These are phyloP conservation scores for Neurospora sp. DNA, from an alignment of 495 filamentous ascomycete genomes.

Conservation along the genomic window DNA sequence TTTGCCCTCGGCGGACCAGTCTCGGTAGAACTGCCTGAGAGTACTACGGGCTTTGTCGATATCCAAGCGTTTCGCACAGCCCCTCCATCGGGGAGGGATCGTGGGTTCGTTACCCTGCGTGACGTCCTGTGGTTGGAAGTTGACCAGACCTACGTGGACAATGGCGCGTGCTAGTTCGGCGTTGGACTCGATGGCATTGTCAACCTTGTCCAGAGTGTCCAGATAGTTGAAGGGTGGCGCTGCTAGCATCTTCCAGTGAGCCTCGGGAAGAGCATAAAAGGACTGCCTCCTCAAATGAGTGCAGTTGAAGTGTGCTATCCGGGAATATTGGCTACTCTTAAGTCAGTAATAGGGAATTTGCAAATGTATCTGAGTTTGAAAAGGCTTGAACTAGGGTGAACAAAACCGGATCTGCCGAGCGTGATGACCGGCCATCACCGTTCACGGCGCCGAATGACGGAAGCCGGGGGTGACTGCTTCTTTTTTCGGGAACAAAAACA, in stretches of 20 bases:
- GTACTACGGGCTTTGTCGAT: slow-evolving; percentile 86
- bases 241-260: slow-evolving; percentile 72
- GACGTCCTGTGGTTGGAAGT: slow-evolving; percentile 39
- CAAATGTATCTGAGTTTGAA: background rate
- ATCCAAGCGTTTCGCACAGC: slow-evolving; percentile 55
- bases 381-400: background rate
- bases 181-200: slow-evolving; percentile 83
- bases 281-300: slow-evolving; percentile 82
- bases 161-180: slow-evolving; percentile 75
- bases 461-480: background rate
- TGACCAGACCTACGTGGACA: slow-evolving; percentile 50
- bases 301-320: slow-evolving; percentile 69
- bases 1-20: slow-evolving; percentile 78
- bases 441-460: background rate
- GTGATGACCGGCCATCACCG: background rate
- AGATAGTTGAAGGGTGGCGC: slow-evolving; percentile 73
- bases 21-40: slow-evolving; percentile 85
- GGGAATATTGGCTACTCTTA: slow-evolving; percentile 66
- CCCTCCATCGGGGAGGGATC: slow-evolving; percentile 48
- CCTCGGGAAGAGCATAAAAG: slow-evolving; percentile 81
- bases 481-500: background rate
- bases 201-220: slow-evolving; percentile 62
- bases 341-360: background rate
- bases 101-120: background rate
- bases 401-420: background rate